These are phyloP conservation scores for Pterothamnion heteromorphum DNA, from an alignment of 31 red algal genomes.

Conservation along the genomic window DNA sequence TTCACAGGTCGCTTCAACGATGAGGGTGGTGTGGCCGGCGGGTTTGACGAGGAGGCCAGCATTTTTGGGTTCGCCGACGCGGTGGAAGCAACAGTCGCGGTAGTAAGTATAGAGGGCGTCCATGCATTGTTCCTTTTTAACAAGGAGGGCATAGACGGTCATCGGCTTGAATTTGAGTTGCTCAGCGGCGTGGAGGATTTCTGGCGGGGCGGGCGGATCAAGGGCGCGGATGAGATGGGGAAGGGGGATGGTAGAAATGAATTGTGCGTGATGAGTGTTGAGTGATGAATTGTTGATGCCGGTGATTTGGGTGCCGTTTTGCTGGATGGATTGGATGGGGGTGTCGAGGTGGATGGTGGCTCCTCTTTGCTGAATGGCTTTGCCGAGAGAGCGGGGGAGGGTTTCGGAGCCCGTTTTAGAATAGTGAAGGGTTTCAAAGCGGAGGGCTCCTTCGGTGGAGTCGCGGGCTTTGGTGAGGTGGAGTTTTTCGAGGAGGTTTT, in stretches of 20 bases:
- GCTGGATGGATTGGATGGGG: neutral
- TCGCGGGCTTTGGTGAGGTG: neutral
- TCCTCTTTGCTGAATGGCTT: neutral
- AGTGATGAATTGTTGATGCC: neutral
- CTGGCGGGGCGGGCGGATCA: neutral
- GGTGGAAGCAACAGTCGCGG: neutral
- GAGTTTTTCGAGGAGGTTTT: neutral
- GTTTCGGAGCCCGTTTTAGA: neutral
- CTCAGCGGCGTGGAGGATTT: neutral
- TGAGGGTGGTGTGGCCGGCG: neutral
- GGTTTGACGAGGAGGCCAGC: neutral
- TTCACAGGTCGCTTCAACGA: neutral
- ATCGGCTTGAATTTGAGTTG: neutral
- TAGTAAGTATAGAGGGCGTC: neutral
- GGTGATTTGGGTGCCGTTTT: neutral
- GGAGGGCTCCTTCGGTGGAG: neutral
- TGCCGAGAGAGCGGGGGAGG: neutral
- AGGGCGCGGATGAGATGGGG: neutral
- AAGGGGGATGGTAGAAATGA: neutral
- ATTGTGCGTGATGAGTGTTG: neutral
- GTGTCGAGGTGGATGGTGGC: neutral
- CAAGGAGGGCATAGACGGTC: neutral
- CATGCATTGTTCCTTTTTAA: neutral
- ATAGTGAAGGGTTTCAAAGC: neutral
- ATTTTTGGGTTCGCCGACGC: neutral